Conservation (phyloP, 2,329 filamentous ascomycete species). For the Aspergillus fumigatiaffinis region DNA sequence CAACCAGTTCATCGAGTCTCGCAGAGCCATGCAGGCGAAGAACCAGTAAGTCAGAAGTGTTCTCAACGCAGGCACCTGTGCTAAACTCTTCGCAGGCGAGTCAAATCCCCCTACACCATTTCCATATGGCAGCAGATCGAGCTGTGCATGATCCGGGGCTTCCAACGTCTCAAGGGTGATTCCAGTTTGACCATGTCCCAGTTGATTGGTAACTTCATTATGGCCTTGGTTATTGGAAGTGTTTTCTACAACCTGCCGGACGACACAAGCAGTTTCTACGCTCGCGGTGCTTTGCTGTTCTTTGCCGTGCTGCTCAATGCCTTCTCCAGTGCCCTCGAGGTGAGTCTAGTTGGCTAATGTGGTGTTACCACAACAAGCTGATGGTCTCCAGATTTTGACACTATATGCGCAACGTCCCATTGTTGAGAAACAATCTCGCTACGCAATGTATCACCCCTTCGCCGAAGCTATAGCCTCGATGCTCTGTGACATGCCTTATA, state of each 20-base stretch:
- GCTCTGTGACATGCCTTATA: slow-evolving; percentile 81
- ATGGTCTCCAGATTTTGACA: slow-evolving; percentile 62
- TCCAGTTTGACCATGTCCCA: slow-evolving; percentile 67
- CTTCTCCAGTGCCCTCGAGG: slow-evolving; percentile 73
- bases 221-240: slow-evolving; percentile 73
- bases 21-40: slow-evolving; percentile 43
- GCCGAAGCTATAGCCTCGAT: slow-evolving; percentile 86
- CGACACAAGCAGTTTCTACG: slow-evolving; percentile 70
- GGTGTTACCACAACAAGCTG: background rate
- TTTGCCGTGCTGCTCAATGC: slow-evolving; percentile 85
- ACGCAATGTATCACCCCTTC: slow-evolving; percentile 84
- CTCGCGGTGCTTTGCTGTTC: slow-evolving; percentile 76
- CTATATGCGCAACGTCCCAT: slow-evolving; percentile 87
- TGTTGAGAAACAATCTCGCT: slow-evolving; percentile 83
- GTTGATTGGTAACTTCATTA: slow-evolving; percentile 64
- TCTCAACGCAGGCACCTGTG: background rate
- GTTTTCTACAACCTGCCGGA: slow-evolving; percentile 74
- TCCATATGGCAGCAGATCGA: slow-evolving; percentile 71
- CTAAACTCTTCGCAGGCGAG: slow-evolving; percentile 41
- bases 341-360: slow-evolving; percentile 21
- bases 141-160: slow-evolving; percentile 78
- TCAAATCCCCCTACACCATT: slow-evolving; percentile 76
- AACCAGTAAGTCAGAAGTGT: slow-evolving; percentile 22
- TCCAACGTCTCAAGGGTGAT: slow-evolving; percentile 71
- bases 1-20: slow-evolving; percentile 39